Base-by-base conservation (phyloP, 257 asterid species). In the Capsicum pubescens region DNA sequence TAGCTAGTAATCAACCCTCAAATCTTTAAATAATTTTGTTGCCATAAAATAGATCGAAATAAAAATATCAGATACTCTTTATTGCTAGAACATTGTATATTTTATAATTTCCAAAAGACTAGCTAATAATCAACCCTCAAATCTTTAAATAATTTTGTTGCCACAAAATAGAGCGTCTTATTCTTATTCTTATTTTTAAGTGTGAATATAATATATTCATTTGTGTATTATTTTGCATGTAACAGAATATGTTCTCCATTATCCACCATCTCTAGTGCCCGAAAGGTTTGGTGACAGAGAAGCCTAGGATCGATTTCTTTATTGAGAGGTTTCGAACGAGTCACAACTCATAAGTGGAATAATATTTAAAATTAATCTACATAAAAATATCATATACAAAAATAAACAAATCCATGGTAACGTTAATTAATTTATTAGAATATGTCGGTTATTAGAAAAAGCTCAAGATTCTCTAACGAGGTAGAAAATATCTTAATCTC, bases 271-370 rank as follows among this genome's bases (percentile, higher is more conserved):
- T 26, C 48, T 64, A 6, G n/a, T 32, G 16, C 0, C 0, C 71
- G 2, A 60, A 58, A 60, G 67, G 35, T n/a, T 0, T 3, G 8
- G 42, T 36, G 42, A 2, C 1, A 3, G 35, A 60, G 10, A n/a
- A 60, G 35, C 35, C n/a, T 8, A 8, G 0, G 0, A 59, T 17
- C 64, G 10, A 7, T 35, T 0, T 2, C 9, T 13, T 13, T 6
- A 3, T 67, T 26, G 0, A 12, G 0, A 32, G 1, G 12, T 35
- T 67, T 67, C 0, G 2, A 1, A 2, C 1, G 1, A 32, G 6
- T 17, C 19, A 5, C 3, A 57, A 3, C 11, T 59, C 5, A 59
- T 59, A 59, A 58, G 1, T 7, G 9, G 9, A 58, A 58, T 6
- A 58, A 16, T 58, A 58, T 58, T 58, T 5, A 6, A 58, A 16